Evolutionary conservation across 805 yeast genomes (phyloP).

Genomic region (Candida ipomoeae): DNA sequence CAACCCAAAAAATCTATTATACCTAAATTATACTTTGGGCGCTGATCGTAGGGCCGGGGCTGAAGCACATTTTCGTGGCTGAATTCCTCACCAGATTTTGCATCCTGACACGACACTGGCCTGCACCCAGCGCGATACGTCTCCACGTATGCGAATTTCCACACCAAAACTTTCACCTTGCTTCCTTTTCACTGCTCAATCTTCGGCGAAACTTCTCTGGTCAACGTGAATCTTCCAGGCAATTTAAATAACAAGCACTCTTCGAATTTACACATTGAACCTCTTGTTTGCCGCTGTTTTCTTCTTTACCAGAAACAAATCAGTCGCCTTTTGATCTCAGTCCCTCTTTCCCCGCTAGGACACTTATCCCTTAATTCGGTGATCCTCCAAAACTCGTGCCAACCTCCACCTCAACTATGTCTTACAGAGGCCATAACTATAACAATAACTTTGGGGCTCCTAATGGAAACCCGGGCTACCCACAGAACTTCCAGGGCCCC

Average conservation of each 20-base stretch:
- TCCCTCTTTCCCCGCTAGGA: neutral
- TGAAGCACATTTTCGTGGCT: neutral
- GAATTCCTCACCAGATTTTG: neutral
- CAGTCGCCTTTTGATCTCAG: neutral
- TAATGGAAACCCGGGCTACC: conserved; percentile 2
- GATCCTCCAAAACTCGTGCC: neutral
- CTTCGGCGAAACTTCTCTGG: neutral
- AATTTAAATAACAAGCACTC: neutral
- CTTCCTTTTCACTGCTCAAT: neutral
- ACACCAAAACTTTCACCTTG: conserved; percentile 1
- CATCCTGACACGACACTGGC: neutral
- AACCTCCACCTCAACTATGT: conserved; percentile 21
- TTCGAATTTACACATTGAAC: neutral
- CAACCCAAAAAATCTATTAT: too few species aligned
- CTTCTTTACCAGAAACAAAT: neutral
- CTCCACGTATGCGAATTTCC: conserved; percentile 10
- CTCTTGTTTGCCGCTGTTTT: neutral
- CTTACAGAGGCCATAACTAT: conserved; percentile 38
- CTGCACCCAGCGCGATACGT: neutral
- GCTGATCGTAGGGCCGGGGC: too few species aligned
- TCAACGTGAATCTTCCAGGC: neutral
- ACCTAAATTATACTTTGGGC: too few species aligned
- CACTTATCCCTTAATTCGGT: neutral
- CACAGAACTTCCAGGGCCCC: neutral
- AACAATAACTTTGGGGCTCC: conserved; percentile 31